phyloP scores from a whole-genome alignment of 1,139 yeast genomes.

The Saccharomyces uvarum region DNA sequence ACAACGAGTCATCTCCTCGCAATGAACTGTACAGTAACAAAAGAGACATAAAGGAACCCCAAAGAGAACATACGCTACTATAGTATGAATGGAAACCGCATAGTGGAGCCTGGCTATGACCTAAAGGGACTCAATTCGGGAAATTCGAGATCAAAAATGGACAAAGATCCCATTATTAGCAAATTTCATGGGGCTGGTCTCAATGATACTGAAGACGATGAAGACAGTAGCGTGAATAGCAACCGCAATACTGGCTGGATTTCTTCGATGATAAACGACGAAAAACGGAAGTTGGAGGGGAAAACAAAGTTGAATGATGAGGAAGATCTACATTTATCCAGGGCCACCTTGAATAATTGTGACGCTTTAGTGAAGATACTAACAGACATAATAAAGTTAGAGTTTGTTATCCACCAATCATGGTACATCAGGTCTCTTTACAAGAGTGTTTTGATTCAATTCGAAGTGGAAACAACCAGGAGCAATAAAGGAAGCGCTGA shows the following conservation, averaged over 20 bases:
- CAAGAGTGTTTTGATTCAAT: constrained; percentile 19
- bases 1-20: not conserved
- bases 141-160: not conserved
- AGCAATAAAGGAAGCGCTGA: constrained; percentile 1
- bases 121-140: not conserved
- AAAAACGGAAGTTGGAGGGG: not conserved
- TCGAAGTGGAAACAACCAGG: constrained; percentile 12
- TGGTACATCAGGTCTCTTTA: constrained; percentile 21
- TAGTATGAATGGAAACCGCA: not conserved
- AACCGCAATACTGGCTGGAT: not conserved
- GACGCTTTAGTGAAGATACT: constrained; percentile 9
- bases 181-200: not conserved
- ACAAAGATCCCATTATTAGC: not conserved
- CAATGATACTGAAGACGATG: not conserved
- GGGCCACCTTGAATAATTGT: not conserved
- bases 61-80: not conserved
- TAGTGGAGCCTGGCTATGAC: not conserved
- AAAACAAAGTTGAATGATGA: not conserved
- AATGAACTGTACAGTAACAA: not conserved
- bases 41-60: not conserved
- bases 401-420: constrained; percentile 18
- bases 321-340: not conserved
- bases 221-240: not conserved
- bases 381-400: constrained; percentile 18
- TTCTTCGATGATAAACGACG: not conserved